Base-by-base conservation (phyloP, 1,284 basidiomycete species). In the Puccinia coronata region DNA sequence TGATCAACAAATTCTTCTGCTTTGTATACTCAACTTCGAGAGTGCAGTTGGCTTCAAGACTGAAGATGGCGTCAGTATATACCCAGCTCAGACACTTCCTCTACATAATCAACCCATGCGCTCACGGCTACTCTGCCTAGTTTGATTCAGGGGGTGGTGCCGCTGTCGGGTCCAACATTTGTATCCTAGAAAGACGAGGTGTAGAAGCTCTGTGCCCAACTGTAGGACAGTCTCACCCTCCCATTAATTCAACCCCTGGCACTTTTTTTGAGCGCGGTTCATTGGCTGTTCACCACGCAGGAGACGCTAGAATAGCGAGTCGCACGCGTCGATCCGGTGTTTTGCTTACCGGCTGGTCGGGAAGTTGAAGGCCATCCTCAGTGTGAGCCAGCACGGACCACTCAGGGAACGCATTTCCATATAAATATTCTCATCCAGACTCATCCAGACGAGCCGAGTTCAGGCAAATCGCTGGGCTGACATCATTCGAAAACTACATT, bases 201-300 rank as follows among this genome's bases (percentile, higher is more conserved):
- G 41, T 67, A 67, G 39, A 67, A 67, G 63, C 39, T 47, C 63
- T 67, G 63, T 67, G 63, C n/a, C 39, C 41, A 47, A 47, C 39
- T 25, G 39, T 67, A 67, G 39, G 41, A 9, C 41, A 67, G 41
- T 14, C 39, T 9, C 63, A 39, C 63, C 20, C 23, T 67, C 5
- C 63, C 16, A 43, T 25, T 5, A 16, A 23, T 67, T 67, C 63
- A 41, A 1, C 63, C 63, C 63, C 41, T 67, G 63, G 63, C 63
- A 25, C 16, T 28, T 11, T n/a, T 51, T 39, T 8, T 47, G 39
- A 67, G 8, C 36, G 36, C 63, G 36, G 41, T 47, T 4, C 20
- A 12, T 25, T 25, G 63, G 20, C n/a, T 20, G 41, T 28, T 23
- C 1, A 41, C 39, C n/a, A 67, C 63, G 63, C 59, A 61, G 28